Evolutionary conservation across 441 rosid genomes (phyloP).

Genomic region (Melastoma candidum): DNA sequence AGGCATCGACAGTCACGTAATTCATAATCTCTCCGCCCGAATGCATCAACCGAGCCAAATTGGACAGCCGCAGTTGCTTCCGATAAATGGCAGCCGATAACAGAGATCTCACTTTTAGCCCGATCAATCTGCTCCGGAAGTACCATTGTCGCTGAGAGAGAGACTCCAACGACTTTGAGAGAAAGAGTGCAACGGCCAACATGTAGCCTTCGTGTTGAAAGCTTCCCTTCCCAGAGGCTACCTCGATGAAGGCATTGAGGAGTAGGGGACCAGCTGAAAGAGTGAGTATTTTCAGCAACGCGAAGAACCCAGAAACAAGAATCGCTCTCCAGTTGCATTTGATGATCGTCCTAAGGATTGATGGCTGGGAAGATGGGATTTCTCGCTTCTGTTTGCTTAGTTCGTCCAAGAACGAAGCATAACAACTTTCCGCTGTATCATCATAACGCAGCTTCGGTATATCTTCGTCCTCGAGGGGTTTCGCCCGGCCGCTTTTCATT

Average conservation of each 20-base stretch:
- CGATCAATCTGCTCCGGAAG: conserved; percentile 71
- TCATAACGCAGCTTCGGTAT: conserved; percentile 45
- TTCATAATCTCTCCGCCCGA: conserved; percentile 89
- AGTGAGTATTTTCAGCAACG: conserved; percentile 63
- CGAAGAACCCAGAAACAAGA: conserved; percentile 77
- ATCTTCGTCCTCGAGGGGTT: conserved; percentile 63
- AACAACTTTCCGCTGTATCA: conserved; percentile 69
- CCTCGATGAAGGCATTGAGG: conserved; percentile 77
- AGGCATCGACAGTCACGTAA: conserved; percentile 89
- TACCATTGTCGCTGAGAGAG: conserved; percentile 92
- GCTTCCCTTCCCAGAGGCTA: conserved; percentile 63
- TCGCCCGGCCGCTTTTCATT: conserved; percentile 62
- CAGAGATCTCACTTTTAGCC: conserved; percentile 74
- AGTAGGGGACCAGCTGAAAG: conserved; percentile 78
- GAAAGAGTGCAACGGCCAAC: conserved; percentile 54
- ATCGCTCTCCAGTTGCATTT: conserved; percentile 64
- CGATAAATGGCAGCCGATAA: conserved; percentile 75
- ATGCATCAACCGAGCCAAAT: conserved; percentile 60
- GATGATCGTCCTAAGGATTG: conserved; percentile 50
- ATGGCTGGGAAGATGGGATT: conserved; percentile 33
- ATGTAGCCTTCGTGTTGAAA: conserved; percentile 72
- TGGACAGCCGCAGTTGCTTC: conserved; percentile 77
- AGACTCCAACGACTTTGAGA: conserved; percentile 64
- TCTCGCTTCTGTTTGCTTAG: conserved; percentile 38
- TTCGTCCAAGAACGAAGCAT: conserved; percentile 46